These are phyloP conservation scores for Saccharomycopsis sp. DNA, from an alignment of 805 yeast genomes.

Conservation along the genomic window DNA sequence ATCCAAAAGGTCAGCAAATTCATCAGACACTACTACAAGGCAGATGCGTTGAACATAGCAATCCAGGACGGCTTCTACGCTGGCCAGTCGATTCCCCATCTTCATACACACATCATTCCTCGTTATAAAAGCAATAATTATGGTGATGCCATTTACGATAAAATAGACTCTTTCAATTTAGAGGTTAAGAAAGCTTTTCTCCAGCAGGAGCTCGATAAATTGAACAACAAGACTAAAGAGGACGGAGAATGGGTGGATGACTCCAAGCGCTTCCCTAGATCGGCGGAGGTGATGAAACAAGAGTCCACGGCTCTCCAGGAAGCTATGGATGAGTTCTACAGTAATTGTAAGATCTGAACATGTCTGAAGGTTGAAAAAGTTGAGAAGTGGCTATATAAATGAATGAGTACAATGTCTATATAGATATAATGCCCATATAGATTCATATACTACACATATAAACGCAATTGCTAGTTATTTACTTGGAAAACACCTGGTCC, in stretches of 20 bases:
- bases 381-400: too few relatives aligned
- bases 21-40: conserved; percentile 58
- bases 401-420: too few relatives aligned
- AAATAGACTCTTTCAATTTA: conserved; percentile 54
- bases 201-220: conserved; percentile 25
- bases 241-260: conserved; percentile 36
- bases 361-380: too few relatives aligned
- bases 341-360: neutral
- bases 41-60: conserved; percentile 82
- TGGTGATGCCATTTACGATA: conserved; percentile 70
- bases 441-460: too few relatives aligned
- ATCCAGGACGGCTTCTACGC: conserved; percentile 96
- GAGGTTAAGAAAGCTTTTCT: conserved; percentile 29
- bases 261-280: conserved; percentile 49
- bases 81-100: conserved; percentile 93
- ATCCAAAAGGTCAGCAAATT: conserved; percentile 66
- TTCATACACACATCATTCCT: conserved; percentile 92
- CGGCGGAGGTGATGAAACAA: conserved; percentile 55
- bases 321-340: conserved; percentile 32
- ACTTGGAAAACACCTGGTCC: conserved; percentile 21
- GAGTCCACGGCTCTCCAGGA: conserved; percentile 58
- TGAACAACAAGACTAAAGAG: conserved; percentile 25
- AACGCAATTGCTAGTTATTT: too few relatives aligned
- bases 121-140: conserved; percentile 51
- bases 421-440: too few relatives aligned